A percentile compares a stretch with the other conserved stretches of the same genome.
phyloP scores from a whole-genome alignment of 192 early-diverging fungal species.

The Physocladia obscura region DNA sequence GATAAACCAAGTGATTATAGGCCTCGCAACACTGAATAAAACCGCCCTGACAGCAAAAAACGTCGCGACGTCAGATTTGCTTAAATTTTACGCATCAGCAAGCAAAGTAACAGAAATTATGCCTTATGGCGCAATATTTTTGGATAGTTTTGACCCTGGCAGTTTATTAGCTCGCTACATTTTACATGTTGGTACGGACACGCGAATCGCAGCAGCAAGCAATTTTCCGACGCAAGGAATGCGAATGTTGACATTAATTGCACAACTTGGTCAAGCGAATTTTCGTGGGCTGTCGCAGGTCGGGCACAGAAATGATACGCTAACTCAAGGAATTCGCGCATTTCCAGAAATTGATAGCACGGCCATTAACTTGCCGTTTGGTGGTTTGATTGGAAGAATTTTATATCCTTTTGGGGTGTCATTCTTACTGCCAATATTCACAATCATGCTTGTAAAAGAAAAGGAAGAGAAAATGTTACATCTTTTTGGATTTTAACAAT shows the following conservation, averaged over 20 bases:
- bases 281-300: constrained; percentile 31
- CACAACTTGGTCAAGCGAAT: constrained; percentile 43
- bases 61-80: neutral
- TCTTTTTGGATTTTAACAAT: no score
- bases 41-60: neutral
- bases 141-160: constrained; percentile 46
- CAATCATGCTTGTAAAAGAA: constrained; percentile 69
- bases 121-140: constrained; percentile 58
- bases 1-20: constrained; percentile 26
- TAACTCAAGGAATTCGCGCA: constrained; percentile 67
- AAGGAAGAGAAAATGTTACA: no score
- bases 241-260: constrained; percentile 49
- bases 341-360: constrained; percentile 51
- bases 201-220: constrained; percentile 39
- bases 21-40: constrained; percentile 40
- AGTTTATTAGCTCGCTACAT: constrained; percentile 35
- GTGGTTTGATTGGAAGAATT: constrained; percentile 61
- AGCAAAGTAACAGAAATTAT: constrained; percentile 41
- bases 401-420: constrained; percentile 74
- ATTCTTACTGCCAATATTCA: constrained; percentile 71
- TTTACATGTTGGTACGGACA: constrained; percentile 47
- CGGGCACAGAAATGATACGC: constrained; percentile 37
- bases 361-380: constrained; percentile 53
- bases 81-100: constrained; percentile 20
- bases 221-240: constrained; percentile 56